phyloP scores from a whole-genome alignment of 768 basidiomycete genomes.

The Dioszegia aurantiaca region DNA sequence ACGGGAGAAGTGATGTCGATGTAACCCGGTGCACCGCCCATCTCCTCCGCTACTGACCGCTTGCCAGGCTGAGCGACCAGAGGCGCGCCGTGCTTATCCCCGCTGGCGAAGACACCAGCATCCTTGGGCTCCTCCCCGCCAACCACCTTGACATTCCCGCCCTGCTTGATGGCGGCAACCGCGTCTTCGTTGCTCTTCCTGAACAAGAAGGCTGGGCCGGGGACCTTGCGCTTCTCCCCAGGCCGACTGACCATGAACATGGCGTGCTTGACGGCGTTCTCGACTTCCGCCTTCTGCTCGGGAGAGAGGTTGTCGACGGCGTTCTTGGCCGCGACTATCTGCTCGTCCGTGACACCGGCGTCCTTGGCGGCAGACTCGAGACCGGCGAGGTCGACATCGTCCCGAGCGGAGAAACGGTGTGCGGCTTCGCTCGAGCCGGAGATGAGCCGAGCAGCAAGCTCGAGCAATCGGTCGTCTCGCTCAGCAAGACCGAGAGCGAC shows the following conservation, averaged over 20 bases:
- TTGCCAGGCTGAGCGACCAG: constrained; percentile 8
- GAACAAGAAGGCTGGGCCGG: constrained; percentile 9
- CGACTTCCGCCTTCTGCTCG: constrained; percentile 26
- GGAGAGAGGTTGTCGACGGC: constrained; percentile 12
- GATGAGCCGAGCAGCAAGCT: constrained; percentile 12
- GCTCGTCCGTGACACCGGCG: constrained; percentile 13
- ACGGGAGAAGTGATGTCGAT: constrained; percentile 50
- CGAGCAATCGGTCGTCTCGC: constrained; percentile 9
- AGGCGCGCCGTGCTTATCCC: constrained; percentile 11
- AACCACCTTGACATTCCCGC: constrained; percentile 13
- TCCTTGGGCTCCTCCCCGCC: constrained; percentile 6
- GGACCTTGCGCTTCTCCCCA: constrained; percentile 6
- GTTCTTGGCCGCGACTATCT: constrained; percentile 11
- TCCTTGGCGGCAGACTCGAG: constrained; percentile 14
- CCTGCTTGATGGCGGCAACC: constrained; percentile 5
- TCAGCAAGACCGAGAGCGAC: constrained; percentile 1
- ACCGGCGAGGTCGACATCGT: constrained; percentile 6
- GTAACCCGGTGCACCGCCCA: constrained; percentile 44
- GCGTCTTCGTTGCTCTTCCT: constrained; percentile 5
- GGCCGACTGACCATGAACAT: constrained; percentile 25
- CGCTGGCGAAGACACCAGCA: constrained; percentile 3
- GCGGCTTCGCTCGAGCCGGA: constrained; percentile 2
- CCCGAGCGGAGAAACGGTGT: constrained; percentile 3
- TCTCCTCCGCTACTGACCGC: constrained; percentile 16
- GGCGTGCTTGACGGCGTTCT: constrained; percentile 19